Evolutionary conservation across 768 basidiomycete genomes (phyloP).

Genomic region (Suillus luteus): DNA sequence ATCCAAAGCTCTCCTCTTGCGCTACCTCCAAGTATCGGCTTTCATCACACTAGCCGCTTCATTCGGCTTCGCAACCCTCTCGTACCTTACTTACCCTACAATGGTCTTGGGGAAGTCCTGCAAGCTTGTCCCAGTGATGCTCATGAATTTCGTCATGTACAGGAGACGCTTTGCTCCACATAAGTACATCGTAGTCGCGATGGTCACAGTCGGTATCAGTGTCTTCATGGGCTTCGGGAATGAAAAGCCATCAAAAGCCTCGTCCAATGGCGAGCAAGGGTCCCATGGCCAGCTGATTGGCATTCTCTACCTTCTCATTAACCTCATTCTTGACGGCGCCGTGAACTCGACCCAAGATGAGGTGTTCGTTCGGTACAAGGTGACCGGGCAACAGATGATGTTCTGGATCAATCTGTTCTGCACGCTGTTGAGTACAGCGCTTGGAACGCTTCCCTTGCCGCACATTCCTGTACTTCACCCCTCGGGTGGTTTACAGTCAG

Average conservation of each 20-base stretch:
- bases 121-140: constrained; percentile 97
- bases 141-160: constrained; percentile 96
- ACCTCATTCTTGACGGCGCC: constrained; percentile 89
- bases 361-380: constrained; percentile 78
- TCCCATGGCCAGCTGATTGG: constrained; percentile 70
- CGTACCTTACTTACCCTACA: constrained; percentile 96
- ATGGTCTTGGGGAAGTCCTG: constrained; percentile 99
- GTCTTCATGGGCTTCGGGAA: constrained; percentile 91
- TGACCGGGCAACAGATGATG: constrained; percentile 98
- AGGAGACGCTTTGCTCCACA: constrained; percentile 89
- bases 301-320: constrained; percentile 74
- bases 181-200: constrained; percentile 93
- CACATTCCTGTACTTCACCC: constrained; percentile 84
- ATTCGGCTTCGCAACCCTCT: constrained; percentile 93
- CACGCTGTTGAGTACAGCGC: constrained; percentile 67
- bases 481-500: constrained; percentile 54
- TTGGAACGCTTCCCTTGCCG: constrained; percentile 75
- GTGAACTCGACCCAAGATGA: constrained; percentile 97
- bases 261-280: constrained; percentile 39
- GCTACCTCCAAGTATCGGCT: constrained; percentile 81
- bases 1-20: constrained; percentile 56
- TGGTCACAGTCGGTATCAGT: constrained; percentile 90
- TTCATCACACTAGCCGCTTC: constrained; percentile 92
- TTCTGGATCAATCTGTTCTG: constrained; percentile 93
- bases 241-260: constrained; percentile 44